Evolutionary conservation across 2,329 filamentous ascomycete species (phyloP), one percentile per base, ranked within the genome.

Genomic region (Hypoxylon sp.): DNA sequence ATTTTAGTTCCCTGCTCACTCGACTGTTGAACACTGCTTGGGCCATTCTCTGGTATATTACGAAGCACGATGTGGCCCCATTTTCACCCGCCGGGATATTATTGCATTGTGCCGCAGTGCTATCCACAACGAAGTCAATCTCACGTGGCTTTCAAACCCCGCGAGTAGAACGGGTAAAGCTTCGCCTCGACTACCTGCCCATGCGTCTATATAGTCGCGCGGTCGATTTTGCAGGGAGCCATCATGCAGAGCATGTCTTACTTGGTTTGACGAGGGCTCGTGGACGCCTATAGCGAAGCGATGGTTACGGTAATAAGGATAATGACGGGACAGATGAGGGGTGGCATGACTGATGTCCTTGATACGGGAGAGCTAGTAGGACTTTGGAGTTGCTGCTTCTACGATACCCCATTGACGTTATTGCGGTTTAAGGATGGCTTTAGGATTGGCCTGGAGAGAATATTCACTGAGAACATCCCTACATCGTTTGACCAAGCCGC

Each of bases 321-420:
- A 60, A 69, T 62, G 63, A 67, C 27, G 37, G 29, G 59, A 51
- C 21, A 16, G 45, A 56, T 41, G 50, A 52, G 37, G 27, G 16
- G 53, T 41, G n/a, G 59, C 25, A 65, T 29, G 56, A 54, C 16
- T 50, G 39, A 37, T 14, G 47, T 53, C 47, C 37, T 57, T 32
- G n/a, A 21, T 21, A 27, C n/a, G 21, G 25, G 48, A 21, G 41
- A 51, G 53, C 21, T 37, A 39, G 32, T 25, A 23, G 32, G 30
- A 23, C 19, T 48, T 9, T 34, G 39, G 46, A 66, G 52, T 32
- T 45, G n/a, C 21, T 39, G 29, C 39, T 63, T 58, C 50, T 48
- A 54, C 45, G 66, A 66, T 63, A 69, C 63, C 63, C 63, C 59
- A 56, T 63, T 60, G 63, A 45, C 21, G 32, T 62, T 64, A 48